Evolutionary conservation across 176 grass and related monocot genomes (phyloP).

Genomic region (Eremochloa ophiuroides): DNA sequence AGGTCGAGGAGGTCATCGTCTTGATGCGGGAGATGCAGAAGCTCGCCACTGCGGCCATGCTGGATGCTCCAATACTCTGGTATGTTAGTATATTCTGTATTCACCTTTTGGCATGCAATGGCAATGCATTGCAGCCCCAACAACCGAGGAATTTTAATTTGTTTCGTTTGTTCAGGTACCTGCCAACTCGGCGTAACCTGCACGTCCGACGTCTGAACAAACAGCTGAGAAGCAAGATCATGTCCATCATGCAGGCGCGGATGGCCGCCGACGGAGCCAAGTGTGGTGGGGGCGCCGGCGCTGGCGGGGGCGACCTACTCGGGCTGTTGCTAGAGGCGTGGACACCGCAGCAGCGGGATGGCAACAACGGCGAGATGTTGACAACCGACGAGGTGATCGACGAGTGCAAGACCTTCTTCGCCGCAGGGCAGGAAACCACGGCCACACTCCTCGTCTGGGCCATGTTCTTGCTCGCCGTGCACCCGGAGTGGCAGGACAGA

Average conservation of each 20-base stretch:
- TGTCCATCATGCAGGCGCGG: conserved; percentile 12
- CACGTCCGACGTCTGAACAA: conserved; percentile 9
- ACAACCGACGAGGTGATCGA: conserved; percentile 46
- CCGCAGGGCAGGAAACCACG: conserved; percentile 41
- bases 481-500: conserved; percentile 40
- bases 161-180: not conserved
- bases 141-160: not conserved
- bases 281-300: not conserved
- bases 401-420: conserved; percentile 53
- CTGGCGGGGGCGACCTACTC: conserved; percentile 33
- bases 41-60: conserved; percentile 14
- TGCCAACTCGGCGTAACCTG: conserved; percentile 31
- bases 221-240: conserved; percentile 15
- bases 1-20: conserved; percentile 16
- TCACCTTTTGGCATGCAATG: too few relatives aligned
- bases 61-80: conserved; percentile 26
- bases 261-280: not conserved
- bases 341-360: not conserved
- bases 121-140: not conserved
- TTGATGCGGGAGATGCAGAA: conserved; percentile 19
- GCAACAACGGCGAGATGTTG: not conserved
- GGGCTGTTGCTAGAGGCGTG: conserved; percentile 29
- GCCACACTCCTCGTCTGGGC: conserved; percentile 31
- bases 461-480: conserved; percentile 38
- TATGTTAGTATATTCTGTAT: not conserved